Evolutionary conservation across 1,139 yeast genomes (phyloP), one percentile per base, ranked within the genome.

Genomic region (Yamadazyma atmosphaerica): DNA sequence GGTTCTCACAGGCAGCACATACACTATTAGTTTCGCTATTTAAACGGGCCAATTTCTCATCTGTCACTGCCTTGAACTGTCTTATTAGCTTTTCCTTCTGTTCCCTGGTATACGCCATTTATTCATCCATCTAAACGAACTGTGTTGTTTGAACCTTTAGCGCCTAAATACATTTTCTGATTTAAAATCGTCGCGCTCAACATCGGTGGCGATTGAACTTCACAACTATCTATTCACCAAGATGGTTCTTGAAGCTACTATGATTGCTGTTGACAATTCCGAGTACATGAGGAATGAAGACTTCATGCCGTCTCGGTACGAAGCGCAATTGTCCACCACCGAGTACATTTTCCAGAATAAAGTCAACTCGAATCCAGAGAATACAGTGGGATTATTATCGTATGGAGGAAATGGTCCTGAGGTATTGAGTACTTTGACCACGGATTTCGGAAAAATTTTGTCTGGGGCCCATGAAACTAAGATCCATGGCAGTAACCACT

Each of bases 261-360:
- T 92, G 87, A 79, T 92, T 49, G 88, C 89, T 54, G 79, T 92
- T 56, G 98, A 94, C 68, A 90, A 89, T 74, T 88, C 97, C 43
- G 98, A 94, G 67, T 92, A 76, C 63, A 86, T 90, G 80, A 77
- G 98, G 56, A 92, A 92, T 60, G 98, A 98, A 30, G 98, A 94
- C 62, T 94, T 83, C 58, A 75, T 88, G 34, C 82, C 95, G 21
- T 83, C 94, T 17, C 77, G 98, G 55, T 90, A 84, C 58, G 95
- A 86, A 45, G 97, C 98, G 1, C 97, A 94, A 63, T 72, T 86
- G 46, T 95, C 94, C 45, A 83, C 97, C n/a, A 89, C 92, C 17
- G 95, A 89, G 55, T 74, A 83, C 52, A 79, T 94, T 37, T 94
- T 92, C 69, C 86, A 86, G 49, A 81, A 86, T 48, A 90, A 92